Evolutionary conservation across 2,329 filamentous ascomycete genomes (phyloP), one percentile per base, ranked within the genome.

Genomic region (Passalora sequoiae): DNA sequence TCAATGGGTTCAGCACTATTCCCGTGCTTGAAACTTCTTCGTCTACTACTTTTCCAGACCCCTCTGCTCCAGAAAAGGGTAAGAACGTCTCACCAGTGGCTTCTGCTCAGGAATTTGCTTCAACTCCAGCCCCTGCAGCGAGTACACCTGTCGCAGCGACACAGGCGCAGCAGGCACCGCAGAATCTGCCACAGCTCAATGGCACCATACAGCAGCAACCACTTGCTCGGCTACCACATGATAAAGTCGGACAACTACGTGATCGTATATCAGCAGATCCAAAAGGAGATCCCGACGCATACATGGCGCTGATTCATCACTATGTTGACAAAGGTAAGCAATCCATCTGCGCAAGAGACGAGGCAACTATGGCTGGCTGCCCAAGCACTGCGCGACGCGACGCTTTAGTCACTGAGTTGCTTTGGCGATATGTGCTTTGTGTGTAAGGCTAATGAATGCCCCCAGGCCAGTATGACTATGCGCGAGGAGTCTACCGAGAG

Each of bases 251-350:
- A 45, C 78, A 89, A 46, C 75, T 97, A 60, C 91, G 98, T 71
- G 86, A 92, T 64, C 83, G 91, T 61, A 84, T 97, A 64, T 83
- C 84, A 63, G 86, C 96, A 60, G 92, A 98, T 62, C 86, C 91
- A 12, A 85, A 88, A 58, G 92, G 91, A 60, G 89, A 96, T 58
- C 80, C 92, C 66, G 86, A 92, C 63, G 88, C 91, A 22, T 98
- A 92, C 92, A 71, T 94, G 58, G 78, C 79, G 53, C 75, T 98
- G 62, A 91, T 98, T 62, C 78, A 79, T 54, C 88, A 96, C 63
- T 80, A 95, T 65, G 84, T 84, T 56, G 82, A 79, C 59, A 86
- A 84, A 58, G 85, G n/a, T n/a, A n/a, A n/a, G n/a, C n/a, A n/a
- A n/a, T n/a, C n/a, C n/a, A n/a, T n/a, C n/a, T n/a, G n/a, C n/a